Percentiles rank a stretch among this genome's conserved stretches.
These are phyloP conservation scores for Prunus persica DNA, from an alignment of 306 rosid species.

Conservation along the genomic window Prunus_persica_NCBIv2 NC_034016.1:12321001-12321500, in stretches of 20 bases:
- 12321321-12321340: too few species aligned
- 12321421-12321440: neutral
- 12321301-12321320: too few species aligned
- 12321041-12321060: neutral
- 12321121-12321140: too few species aligned
- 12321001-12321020: neutral
- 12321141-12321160: neutral
- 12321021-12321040: neutral
- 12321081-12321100: neutral
- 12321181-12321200: neutral
- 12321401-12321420: too few species aligned
- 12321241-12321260: too few species aligned
- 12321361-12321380: too few species aligned
- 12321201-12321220: neutral
- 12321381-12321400: too few species aligned
- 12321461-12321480: neutral
- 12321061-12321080: neutral
- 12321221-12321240: too few species aligned
- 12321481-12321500: neutral
- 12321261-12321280: too few species aligned
- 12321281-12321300: too few species aligned
- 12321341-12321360: too few species aligned
- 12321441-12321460: neutral
- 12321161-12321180: neutral
- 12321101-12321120: too few species aligned